phyloP scores from a whole-genome alignment of 2,329 filamentous ascomycete species.

The Sporothrix luriei region DNA sequence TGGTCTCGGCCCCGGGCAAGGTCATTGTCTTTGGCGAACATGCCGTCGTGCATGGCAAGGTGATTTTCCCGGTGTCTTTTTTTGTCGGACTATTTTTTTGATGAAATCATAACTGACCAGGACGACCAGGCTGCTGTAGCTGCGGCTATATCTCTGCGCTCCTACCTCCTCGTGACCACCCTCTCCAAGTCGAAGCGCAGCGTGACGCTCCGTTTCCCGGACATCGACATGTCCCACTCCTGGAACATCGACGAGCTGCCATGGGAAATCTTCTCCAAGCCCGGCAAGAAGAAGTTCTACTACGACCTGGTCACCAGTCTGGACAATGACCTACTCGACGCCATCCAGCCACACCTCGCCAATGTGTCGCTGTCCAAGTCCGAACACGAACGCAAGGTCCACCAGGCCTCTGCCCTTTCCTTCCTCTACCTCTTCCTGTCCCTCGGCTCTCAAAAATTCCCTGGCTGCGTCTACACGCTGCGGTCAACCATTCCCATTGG shows the following conservation, averaged over 20 bases:
- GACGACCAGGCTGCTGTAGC: constrained; percentile 76
- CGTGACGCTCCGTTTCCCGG: constrained; percentile 84
- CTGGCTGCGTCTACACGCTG: constrained; percentile 83
- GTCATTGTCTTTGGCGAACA: constrained; percentile 98
- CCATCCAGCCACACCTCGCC: constrained; percentile 77
- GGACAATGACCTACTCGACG: constrained; percentile 77
- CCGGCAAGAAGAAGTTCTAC: constrained; percentile 90
- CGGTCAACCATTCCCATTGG: constrained; percentile 93
- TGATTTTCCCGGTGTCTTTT: not conserved
- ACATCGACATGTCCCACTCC: constrained; percentile 84
- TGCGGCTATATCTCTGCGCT: constrained; percentile 90
- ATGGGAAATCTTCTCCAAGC: constrained; percentile 78
- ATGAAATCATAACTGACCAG: constrained; percentile 30
- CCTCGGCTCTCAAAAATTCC: constrained; percentile 75
- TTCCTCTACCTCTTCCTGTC: constrained; percentile 95
- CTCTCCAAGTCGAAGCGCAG: constrained; percentile 89
- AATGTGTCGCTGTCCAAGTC: constrained; percentile 67
- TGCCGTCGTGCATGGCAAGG: constrained; percentile 96
- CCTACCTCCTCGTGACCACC: constrained; percentile 93
- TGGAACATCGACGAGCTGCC: constrained; percentile 94
- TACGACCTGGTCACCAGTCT: constrained; percentile 85
- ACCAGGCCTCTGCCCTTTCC: constrained; percentile 75
- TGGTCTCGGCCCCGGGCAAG: constrained; percentile 97
- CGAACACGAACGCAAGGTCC: constrained; percentile 77
- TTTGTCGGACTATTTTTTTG: not conserved